A percentile compares a stretch with the other conserved stretches of the same genome.
These are phyloP conservation scores for Eucalyptus sp. DNA, from an alignment of 345 rosid genomes.

Conservation along the genomic window DNA sequence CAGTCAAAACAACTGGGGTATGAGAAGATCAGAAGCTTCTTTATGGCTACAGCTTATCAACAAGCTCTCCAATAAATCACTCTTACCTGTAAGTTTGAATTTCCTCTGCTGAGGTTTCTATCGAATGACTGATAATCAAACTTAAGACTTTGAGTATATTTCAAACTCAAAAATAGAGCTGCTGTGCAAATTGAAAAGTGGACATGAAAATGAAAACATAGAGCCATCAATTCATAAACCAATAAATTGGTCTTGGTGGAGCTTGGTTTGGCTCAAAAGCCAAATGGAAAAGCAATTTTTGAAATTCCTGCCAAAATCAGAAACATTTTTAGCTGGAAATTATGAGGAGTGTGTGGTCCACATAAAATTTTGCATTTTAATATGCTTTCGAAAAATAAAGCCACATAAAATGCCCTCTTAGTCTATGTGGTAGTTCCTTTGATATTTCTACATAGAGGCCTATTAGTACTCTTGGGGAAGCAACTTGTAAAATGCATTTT, in stretches of 20 bases:
- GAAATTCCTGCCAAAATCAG: not conserved
- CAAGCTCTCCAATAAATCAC: slow-evolving; percentile 74
- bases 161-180: not conserved
- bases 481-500: not conserved
- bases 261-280: not conserved
- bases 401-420: not conserved
- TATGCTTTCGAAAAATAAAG: not conserved
- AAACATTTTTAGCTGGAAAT: not conserved
- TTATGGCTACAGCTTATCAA: slow-evolving; percentile 74
- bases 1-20: slow-evolving; percentile 54
- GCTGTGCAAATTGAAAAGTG: not conserved
- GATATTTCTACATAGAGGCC: not conserved
- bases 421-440: not conserved
- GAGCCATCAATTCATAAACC: not conserved
- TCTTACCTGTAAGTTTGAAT: slow-evolving; percentile 63
- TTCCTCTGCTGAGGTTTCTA: not conserved
- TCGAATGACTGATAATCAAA: not conserved
- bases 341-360: not conserved
- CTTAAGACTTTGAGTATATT: not conserved
- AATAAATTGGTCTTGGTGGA: not conserved
- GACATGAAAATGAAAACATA: not conserved
- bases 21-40: slow-evolving; percentile 70
- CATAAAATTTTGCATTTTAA: not conserved
- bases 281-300: not conserved
- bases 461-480: not conserved